phyloP scores from a whole-genome alignment of 2,329 filamentous ascomycete species.

The Dactylellina drechsleri region DNA sequence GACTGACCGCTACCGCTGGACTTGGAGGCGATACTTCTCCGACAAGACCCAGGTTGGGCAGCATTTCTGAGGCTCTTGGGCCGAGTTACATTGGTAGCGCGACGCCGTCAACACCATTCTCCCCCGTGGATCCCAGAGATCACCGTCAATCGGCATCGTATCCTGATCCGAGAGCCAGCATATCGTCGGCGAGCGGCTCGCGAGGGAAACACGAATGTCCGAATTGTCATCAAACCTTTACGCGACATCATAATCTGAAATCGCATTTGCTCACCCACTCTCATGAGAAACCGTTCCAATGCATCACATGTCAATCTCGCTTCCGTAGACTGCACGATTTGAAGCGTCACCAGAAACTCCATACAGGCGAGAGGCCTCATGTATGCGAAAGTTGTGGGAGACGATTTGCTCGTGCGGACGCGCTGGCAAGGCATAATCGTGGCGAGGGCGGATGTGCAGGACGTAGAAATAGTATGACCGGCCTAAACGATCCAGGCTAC shows the following conservation, averaged over 20 bases:
- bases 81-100: constrained; percentile 36
- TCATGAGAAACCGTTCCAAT: constrained; percentile 97
- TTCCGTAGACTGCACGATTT: constrained; percentile 93
- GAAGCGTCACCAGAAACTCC: constrained; percentile 94
- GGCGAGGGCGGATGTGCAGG: constrained; percentile 95
- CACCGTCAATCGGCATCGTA: constrained; percentile 48
- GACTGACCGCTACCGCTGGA: constrained; percentile 48
- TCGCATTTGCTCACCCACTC: constrained; percentile 97
- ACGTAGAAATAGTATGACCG: constrained; percentile 83
- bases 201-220: constrained; percentile 86
- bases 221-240: constrained; percentile 96
- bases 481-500: constrained; percentile 82
- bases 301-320: constrained; percentile 84
- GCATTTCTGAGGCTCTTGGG: constrained; percentile 46
- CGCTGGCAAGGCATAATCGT: constrained; percentile 92
- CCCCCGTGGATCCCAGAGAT: constrained; percentile 35
- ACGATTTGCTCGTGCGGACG: constrained; percentile 94
- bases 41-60: constrained; percentile 49
- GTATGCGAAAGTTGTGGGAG: constrained; percentile 94
- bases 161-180: constrained; percentile 42
- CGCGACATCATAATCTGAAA: constrained; percentile 95
- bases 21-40: constrained; percentile 53
- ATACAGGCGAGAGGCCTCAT: constrained; percentile 94
- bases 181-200: constrained; percentile 55
- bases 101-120: constrained; percentile 49